phyloP scores from a whole-genome alignment of 768 basidiomycete species.

The Naganishia antarctica region DNA sequence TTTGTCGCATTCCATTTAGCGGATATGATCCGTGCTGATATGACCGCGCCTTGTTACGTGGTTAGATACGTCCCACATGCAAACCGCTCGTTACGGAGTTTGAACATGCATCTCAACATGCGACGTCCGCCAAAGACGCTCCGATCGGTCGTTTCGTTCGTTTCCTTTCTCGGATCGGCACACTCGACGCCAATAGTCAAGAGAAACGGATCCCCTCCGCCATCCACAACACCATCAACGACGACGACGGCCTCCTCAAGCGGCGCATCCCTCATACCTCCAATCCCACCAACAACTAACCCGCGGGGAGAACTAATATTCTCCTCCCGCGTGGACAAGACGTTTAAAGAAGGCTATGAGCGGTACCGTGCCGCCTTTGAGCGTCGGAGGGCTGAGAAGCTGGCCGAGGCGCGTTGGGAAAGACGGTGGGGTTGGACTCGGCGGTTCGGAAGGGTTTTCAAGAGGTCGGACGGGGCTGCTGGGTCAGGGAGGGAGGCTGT shows the following conservation, averaged over 20 bases:
- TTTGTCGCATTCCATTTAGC: too few relatives aligned
- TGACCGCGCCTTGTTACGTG: not conserved
- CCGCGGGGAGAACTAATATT: slow-evolving; percentile 96
- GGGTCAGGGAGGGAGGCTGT: not conserved
- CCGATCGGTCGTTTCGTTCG: slow-evolving; percentile 40
- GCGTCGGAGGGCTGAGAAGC: slow-evolving; percentile 60
- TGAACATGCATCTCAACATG: slow-evolving; percentile 97
- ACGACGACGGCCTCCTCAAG: slow-evolving; percentile 39
- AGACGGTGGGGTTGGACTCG: not conserved
- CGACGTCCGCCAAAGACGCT: slow-evolving; percentile 59
- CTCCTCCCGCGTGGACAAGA: slow-evolving; percentile 73
- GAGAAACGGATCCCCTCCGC: not conserved
- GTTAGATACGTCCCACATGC: slow-evolving; percentile 91
- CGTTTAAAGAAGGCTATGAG: slow-evolving; percentile 86
- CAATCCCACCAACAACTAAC: slow-evolving; percentile 83
- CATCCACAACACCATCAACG: not conserved
- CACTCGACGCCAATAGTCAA: slow-evolving; percentile 43
- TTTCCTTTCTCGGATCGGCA: not conserved
- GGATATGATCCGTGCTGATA: too few relatives aligned
- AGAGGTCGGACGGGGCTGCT: not conserved
- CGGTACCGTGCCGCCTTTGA: slow-evolving; percentile 85
- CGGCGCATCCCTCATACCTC: slow-evolving; percentile 57
- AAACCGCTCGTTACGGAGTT: slow-evolving; percentile 79
- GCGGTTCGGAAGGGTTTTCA: not conserved
- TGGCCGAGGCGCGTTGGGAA: slow-evolving; percentile 28